These are phyloP conservation scores for Solanum rostratum DNA, from an alignment of 257 asterid genomes.

Conservation along the genomic window DNA sequence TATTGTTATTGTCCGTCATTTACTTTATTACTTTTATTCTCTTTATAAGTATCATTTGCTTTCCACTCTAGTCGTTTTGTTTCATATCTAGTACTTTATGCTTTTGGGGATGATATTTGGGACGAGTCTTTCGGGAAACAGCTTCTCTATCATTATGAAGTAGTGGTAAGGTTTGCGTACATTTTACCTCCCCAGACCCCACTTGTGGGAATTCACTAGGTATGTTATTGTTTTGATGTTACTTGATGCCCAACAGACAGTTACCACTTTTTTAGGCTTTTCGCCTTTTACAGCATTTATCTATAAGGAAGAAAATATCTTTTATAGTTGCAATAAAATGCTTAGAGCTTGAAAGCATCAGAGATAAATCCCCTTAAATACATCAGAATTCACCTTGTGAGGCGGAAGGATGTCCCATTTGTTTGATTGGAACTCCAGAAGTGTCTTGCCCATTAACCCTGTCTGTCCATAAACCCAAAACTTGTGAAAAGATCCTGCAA, in stretches of 20 bases:
- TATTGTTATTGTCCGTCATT: too few species aligned
- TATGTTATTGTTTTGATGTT: too few species aligned
- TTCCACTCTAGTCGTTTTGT: too few species aligned
- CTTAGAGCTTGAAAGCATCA: not conserved
- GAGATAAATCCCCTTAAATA: not conserved
- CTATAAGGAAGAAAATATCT: not conserved
- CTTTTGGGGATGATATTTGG: too few species aligned
- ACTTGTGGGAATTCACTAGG: too few species aligned
- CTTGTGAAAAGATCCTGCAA: not conserved
- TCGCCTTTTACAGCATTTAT: not conserved
- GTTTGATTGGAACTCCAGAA: conserved; percentile 83
- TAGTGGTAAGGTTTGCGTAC: too few species aligned
- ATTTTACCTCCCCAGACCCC: too few species aligned
- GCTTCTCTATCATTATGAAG: too few species aligned
- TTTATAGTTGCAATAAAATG: not conserved
- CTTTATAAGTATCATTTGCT: too few species aligned
- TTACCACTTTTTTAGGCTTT: not conserved
- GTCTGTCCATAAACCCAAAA: conserved; percentile 37
- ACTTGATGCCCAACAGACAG: not conserved
- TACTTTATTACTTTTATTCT: too few species aligned
- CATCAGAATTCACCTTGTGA: conserved; percentile 53
- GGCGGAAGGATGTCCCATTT: conserved; percentile 93
- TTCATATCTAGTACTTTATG: too few species aligned
- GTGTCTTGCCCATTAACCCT: conserved; percentile 87
- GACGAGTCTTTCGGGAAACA: too few species aligned